phyloP scores from a whole-genome alignment of 768 basidiomycete species.

The Tremella yokohamensis region DNA sequence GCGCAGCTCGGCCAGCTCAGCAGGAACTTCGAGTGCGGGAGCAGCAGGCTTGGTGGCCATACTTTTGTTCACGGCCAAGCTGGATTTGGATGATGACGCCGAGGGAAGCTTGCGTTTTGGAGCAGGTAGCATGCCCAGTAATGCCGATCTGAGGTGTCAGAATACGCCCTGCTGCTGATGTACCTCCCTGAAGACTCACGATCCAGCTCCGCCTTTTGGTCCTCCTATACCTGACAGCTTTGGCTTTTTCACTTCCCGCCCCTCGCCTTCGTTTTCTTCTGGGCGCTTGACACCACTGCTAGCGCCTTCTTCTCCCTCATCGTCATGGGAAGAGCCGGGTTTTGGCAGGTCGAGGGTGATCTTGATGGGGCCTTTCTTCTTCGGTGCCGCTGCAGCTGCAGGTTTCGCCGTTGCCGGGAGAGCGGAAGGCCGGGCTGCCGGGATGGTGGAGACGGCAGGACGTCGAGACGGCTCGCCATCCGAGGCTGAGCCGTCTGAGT shows the following conservation, averaged over 20 bases:
- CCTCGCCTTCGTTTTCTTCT: slow-evolving; percentile 2
- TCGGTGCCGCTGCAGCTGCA: slow-evolving; percentile 7
- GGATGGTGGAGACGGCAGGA: neutral
- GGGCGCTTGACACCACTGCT: neutral
- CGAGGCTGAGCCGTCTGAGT: slow-evolving; percentile 35
- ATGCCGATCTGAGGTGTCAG: slow-evolving; percentile 25
- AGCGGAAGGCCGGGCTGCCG: neutral
- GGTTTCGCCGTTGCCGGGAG: neutral
- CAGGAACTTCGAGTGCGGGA: neutral
- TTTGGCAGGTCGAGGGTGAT: slow-evolving; percentile 45
- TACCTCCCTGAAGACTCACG: slow-evolving; percentile 18
- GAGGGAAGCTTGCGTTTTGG: slow-evolving; percentile 46
- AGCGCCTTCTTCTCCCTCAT: neutral
- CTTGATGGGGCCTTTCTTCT: slow-evolving; percentile 30
- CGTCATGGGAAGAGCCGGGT: slow-evolving; percentile 9
- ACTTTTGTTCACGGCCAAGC: slow-evolving; percentile 31
- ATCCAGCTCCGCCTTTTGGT: slow-evolving; percentile 31
- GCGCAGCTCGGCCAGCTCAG: neutral
- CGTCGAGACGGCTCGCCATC: slow-evolving; percentile 21
- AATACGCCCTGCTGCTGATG: neutral
- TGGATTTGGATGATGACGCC: slow-evolving; percentile 14
- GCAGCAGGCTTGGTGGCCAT: slow-evolving; percentile 19
- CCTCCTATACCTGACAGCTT: slow-evolving; percentile 12
- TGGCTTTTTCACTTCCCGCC: slow-evolving; percentile 15
- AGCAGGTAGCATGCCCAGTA: slow-evolving; percentile 47